A percentile compares a stretch with the other conserved stretches of the same genome.
phyloP scores from a whole-genome alignment of 306 rosid genomes.

The Senna siamea region DNA sequence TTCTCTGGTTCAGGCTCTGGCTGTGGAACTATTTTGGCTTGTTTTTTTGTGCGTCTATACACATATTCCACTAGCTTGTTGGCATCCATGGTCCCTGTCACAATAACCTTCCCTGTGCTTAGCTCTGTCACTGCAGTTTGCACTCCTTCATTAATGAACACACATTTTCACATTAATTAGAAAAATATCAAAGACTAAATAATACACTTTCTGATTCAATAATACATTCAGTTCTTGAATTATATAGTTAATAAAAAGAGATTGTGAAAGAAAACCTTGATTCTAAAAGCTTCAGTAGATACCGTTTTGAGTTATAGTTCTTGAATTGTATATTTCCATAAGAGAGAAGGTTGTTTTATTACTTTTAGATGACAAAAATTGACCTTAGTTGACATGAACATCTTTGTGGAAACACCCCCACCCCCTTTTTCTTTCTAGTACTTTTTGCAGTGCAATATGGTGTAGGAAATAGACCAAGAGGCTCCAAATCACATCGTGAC shows the following conservation, averaged over 20 bases:
- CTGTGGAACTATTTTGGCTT: conserved; percentile 81
- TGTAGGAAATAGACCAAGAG: conserved; percentile 33
- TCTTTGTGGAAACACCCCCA: no score
- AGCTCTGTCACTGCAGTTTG: conserved; percentile 79
- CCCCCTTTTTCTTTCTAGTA: no score
- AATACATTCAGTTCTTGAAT: no score
- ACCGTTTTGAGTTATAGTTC: neutral
- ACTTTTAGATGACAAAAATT: conserved; percentile 22
- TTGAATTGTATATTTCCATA: neutral
- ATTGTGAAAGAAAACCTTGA: neutral
- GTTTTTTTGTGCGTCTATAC: conserved; percentile 83
- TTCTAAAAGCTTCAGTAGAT: conserved; percentile 5
- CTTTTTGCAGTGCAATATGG: conserved; percentile 34
- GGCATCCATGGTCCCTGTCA: conserved; percentile 88
- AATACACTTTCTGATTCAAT: neutral
- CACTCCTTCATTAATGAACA: conserved; percentile 59
- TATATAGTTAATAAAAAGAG: neutral
- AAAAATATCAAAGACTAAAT: neutral
- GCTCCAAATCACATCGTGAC: conserved; percentile 33
- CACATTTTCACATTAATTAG: conserved; percentile 26
- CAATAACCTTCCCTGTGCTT: conserved; percentile 69
- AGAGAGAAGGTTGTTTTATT: conserved; percentile 13
- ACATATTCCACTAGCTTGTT: conserved; percentile 86
- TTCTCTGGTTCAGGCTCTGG: conserved; percentile 60
- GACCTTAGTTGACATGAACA: conserved; percentile 20